These are phyloP conservation scores for Gynostemma pentaphyllum DNA, from an alignment of 306 rosid genomes.

Conservation along the genomic window DNA sequence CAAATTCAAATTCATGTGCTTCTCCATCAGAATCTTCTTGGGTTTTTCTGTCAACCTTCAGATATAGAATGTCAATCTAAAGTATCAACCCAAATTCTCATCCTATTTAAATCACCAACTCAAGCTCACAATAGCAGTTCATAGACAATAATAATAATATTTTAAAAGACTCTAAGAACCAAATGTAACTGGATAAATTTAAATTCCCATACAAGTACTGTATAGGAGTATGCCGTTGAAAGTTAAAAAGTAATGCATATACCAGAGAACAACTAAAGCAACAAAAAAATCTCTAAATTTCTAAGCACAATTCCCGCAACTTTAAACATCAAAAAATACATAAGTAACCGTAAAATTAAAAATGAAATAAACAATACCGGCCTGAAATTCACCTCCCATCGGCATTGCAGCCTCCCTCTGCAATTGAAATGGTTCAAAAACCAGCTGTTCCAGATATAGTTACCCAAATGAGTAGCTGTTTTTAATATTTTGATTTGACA, in stretches of 20 bases:
- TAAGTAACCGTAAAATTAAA: constrained; percentile 4
- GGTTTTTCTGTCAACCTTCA: constrained; percentile 31
- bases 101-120: constrained; percentile 10
- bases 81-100: constrained; percentile 6
- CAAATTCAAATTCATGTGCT: constrained; percentile 15
- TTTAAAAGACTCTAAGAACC: neutral
- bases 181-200: neutral
- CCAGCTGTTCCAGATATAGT: constrained; percentile 19
- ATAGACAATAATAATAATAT: neutral
- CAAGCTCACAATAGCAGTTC: neutral
- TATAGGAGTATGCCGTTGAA: neutral
- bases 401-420: constrained; percentile 10
- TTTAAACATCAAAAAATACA: constrained; percentile 2
- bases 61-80: constrained; percentile 17
- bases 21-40: constrained; percentile 17
- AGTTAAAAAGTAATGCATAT: neutral
- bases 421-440: constrained; percentile 17
- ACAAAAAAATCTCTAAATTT: neutral
- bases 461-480: neutral
- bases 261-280: neutral
- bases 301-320: neutral
- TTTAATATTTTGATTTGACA: neutral
- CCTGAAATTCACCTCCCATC: constrained; percentile 16
- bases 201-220: no score
- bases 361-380: constrained; percentile 26